Evolutionary conservation across 371 early-diverging fungal genomes (phyloP), one percentile per base, ranked within the genome.

Genomic region (Coemansia sp.): DNA sequence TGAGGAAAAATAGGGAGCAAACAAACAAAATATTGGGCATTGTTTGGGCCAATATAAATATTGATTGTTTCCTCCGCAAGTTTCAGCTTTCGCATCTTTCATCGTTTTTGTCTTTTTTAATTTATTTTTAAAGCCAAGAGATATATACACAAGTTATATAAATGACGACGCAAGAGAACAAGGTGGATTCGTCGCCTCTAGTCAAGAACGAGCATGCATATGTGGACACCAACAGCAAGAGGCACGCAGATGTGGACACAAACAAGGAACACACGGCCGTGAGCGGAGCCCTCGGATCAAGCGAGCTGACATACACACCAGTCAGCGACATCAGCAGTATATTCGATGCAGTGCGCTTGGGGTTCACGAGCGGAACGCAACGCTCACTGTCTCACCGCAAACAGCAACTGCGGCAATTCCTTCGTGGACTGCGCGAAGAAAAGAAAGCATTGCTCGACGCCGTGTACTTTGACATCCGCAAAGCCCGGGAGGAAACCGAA

Each of bases 391-490:
- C 9, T 71, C 89, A 81, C 80, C 87, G 95, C 65, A 88, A 87
- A 58, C 71, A 81, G 33, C 93, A 93, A 70, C 83, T 95, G 30
- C 83, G 86, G 39, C 84, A 82, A 28, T 67, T 96, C 33, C 82
- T 86, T 55, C 67, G 83, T 18, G 78, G 91, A 65, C 50, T 91
- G 53, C 78, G 86, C 52, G 91, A 94, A 42, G 89, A 94, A 64
- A 83, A 84, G 51, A 78, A 81, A 2, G 77, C 71, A 3, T 57
- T 94, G 42, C 65, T 73, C 21, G 86, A 88, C 5, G 94, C 94
- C 14, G 69, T 93, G 9, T 80, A 80, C 72, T 78, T 79, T n/a
- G 97, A 94, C 79, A 69, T 91, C 82, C 80, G 72, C 68, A 87
- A 88, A 69, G 81, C 84, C 6, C 44, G 51, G 6, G 57, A 16